A percentile compares a stretch with the other conserved stretches of the same genome.
Evolutionary conservation across 108 stramenopile species (phyloP).

Genomic region (Pseudonitzschia multistriata): DNA sequence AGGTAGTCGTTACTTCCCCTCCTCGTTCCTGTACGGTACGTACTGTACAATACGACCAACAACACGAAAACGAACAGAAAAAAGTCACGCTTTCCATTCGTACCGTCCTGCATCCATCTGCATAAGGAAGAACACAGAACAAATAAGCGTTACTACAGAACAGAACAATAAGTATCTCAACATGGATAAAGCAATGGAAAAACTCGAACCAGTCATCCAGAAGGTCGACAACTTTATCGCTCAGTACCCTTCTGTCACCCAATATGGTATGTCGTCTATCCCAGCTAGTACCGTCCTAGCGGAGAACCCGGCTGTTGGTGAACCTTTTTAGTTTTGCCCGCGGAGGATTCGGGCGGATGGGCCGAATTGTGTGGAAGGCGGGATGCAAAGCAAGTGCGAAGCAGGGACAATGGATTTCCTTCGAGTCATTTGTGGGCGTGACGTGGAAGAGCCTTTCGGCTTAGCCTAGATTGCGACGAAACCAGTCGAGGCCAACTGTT

Average conservation of each 20-base stretch:
- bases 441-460: too few relatives aligned
- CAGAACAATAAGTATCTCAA: neutral
- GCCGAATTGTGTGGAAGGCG: too few relatives aligned
- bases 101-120: neutral
- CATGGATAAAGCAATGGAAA: conserved; percentile 79
- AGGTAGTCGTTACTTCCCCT: neutral
- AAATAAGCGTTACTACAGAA: too few relatives aligned
- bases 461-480: too few relatives aligned
- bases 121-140: conserved; percentile 3
- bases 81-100: neutral
- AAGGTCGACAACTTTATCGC: conserved; percentile 76
- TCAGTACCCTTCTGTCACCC: conserved; percentile 71
- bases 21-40: neutral
- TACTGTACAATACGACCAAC: neutral
- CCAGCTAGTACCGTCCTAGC: too few relatives aligned
- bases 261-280: conserved; percentile 62
- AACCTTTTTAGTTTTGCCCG: too few relatives aligned
- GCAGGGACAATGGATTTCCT: too few relatives aligned
- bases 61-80: neutral
- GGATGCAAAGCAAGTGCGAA: too few relatives aligned
- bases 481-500: too few relatives aligned
- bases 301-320: too few relatives aligned
- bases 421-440: too few relatives aligned
- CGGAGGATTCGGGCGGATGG: too few relatives aligned
- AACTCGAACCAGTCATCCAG: conserved; percentile 53